These are phyloP conservation scores for Xylariaceae sp. DNA, from an alignment of 2,329 filamentous ascomycete genomes.

Conservation along the genomic window DNA sequence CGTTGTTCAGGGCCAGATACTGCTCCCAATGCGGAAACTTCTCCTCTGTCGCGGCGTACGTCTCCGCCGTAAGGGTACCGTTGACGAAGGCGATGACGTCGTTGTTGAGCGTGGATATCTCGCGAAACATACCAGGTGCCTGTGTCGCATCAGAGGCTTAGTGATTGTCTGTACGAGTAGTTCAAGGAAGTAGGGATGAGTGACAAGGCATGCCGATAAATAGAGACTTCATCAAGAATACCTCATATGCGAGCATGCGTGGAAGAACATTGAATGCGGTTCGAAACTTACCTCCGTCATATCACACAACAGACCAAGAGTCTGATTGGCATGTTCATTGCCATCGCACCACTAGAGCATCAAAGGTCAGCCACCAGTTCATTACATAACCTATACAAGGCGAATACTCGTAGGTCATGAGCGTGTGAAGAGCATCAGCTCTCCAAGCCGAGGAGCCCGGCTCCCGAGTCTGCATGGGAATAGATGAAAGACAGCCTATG, in stretches of 20 bases:
- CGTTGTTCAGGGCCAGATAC: conserved; percentile 45
- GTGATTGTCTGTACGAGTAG: too few relatives aligned
- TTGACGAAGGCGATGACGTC: conserved; percentile 57
- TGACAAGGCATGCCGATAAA: too few relatives aligned
- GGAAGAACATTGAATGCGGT: too few relatives aligned
- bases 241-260: too few relatives aligned
- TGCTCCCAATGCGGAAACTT: conserved; percentile 42
- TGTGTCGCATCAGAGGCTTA: conserved; percentile 14
- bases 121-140: conserved; percentile 40
- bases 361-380: background rate
- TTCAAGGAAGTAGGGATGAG: too few relatives aligned
- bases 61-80: conserved; percentile 47
- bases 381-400: too few relatives aligned
- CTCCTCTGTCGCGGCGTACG: conserved; percentile 33
- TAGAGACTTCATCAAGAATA: too few relatives aligned
- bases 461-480: too few relatives aligned
- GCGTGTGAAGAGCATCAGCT: too few relatives aligned
- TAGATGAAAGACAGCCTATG: too few relatives aligned
- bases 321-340: conserved; percentile 55
- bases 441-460: too few relatives aligned
- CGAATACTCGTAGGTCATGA: too few relatives aligned
- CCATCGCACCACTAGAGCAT: conserved; percentile 61
- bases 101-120: conserved; percentile 50
- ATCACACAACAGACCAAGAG: conserved; percentile 48
- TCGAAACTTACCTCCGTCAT: conserved; percentile 23